Evolutionary conservation across 73 alveolate genomes (phyloP).

Genomic region (Stentor roeselii): DNA sequence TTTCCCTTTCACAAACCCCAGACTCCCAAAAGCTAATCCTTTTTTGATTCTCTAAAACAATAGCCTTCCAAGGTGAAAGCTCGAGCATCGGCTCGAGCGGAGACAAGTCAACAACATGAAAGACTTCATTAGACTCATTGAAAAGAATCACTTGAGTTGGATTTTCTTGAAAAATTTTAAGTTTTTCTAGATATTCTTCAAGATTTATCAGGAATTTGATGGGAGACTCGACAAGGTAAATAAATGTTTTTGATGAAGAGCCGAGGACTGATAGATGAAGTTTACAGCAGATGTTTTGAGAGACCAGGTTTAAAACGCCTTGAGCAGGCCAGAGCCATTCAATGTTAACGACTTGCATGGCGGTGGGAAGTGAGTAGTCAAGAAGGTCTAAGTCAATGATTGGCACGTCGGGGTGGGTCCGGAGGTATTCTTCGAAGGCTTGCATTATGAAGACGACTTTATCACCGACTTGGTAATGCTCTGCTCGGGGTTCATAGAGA

Average conservation of each 20-base stretch:
- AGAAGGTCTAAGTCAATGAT: neutral
- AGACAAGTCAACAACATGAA: neutral
- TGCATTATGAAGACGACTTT: neutral
- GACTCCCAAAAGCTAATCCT: slow-evolving; percentile 22
- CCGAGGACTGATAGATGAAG: neutral
- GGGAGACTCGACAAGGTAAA: neutral
- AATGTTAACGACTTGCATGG: neutral
- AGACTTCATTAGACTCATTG: neutral
- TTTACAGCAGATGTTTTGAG: neutral
- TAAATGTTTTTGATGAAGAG: neutral
- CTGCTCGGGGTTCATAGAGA: neutral
- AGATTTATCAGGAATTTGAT: neutral
- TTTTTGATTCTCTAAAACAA: neutral
- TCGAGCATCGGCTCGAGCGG: neutral
- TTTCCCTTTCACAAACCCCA: neutral
- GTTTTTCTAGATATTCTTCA: neutral
- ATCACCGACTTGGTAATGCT: slow-evolving; percentile 1
- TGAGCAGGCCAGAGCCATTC: slow-evolving; percentile 6
- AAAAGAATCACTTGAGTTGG: neutral
- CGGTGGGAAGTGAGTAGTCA: neutral
- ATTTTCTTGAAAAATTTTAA: neutral
- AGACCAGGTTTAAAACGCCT: neutral
- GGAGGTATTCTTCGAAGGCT: neutral
- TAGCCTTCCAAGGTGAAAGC: neutral
- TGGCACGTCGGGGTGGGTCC: neutral